Percentiles rank a stretch among this genome's conserved stretches.
These are phyloP conservation scores for Decorospora gaudefroyi DNA, from an alignment of 2,329 filamentous ascomycete species.

Conservation along the genomic window DNA sequence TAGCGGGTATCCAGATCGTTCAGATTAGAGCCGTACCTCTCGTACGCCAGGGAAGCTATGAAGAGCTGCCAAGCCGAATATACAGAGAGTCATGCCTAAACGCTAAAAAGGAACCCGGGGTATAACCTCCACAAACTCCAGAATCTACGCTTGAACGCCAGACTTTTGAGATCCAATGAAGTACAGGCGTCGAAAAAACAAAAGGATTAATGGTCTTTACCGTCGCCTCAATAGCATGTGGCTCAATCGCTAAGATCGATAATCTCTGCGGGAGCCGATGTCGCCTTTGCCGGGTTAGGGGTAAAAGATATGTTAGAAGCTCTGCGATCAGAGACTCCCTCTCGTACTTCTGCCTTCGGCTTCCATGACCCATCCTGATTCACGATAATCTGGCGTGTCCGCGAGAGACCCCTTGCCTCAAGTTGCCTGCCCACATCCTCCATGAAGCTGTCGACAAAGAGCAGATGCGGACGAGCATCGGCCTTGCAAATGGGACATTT, in stretches of 20 bases:
- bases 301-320: not conserved
- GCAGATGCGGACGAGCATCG: slow-evolving; percentile 74
- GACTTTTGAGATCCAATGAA: not conserved
- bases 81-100: too few relatives aligned
- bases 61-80: too few relatives aligned
- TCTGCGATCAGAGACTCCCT: slow-evolving; percentile 8
- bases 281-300: not conserved
- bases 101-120: not conserved
- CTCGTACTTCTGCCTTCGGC: slow-evolving; percentile 46
- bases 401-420: slow-evolving; percentile 53
- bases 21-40: too few relatives aligned
- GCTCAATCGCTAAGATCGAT: slow-evolving; percentile 22
- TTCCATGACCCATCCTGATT: slow-evolving; percentile 68
- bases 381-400: slow-evolving; percentile 65
- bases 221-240: not conserved
- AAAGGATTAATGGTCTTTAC: not conserved
- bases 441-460: slow-evolving; percentile 77
- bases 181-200: not conserved
- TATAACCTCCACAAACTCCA: slow-evolving; percentile 8
- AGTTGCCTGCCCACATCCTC: slow-evolving; percentile 63
- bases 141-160: not conserved
- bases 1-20: too few relatives aligned
- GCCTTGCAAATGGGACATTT: slow-evolving; percentile 80
- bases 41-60: too few relatives aligned
- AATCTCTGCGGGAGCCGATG: slow-evolving; percentile 5